phyloP scores from a whole-genome alignment of 2,329 filamentous ascomycete genomes.

The Aspergillus pseudotamarii region DNA sequence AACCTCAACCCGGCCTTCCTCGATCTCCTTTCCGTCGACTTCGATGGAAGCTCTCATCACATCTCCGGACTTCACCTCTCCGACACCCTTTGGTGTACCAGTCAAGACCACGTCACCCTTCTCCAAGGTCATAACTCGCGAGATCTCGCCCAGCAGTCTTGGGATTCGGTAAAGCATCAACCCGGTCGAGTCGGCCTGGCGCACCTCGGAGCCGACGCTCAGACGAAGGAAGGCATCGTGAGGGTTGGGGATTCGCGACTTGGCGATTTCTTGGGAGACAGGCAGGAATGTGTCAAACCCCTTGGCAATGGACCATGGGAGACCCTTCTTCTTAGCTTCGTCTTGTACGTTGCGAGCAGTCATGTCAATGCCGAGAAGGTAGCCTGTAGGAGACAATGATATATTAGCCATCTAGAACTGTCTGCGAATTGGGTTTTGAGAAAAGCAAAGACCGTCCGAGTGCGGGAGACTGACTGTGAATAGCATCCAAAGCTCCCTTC shows the following conservation, averaged over 20 bases:
- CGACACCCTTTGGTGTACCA: conserved; percentile 96
- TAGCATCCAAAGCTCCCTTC: conserved; percentile 75
- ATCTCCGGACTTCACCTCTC: conserved; percentile 81
- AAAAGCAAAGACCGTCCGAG: too few species aligned
- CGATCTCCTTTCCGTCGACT: conserved; percentile 77
- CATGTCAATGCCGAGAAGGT: conserved; percentile 94
- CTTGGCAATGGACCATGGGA: conserved; percentile 95
- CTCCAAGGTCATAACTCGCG: conserved; percentile 90
- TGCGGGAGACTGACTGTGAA: conserved; percentile 62
- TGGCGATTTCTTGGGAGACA: conserved; percentile 78
- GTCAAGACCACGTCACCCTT: conserved; percentile 91
- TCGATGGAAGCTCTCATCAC: conserved; percentile 81
- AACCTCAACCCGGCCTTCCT: conserved; percentile 83
- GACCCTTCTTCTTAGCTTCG: conserved; percentile 93
- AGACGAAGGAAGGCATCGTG: conserved; percentile 87
- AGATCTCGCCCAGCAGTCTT: conserved; percentile 85
- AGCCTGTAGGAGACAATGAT: conserved; percentile 56
- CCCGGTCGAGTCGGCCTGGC: conserved; percentile 85
- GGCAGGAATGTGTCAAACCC: conserved; percentile 98
- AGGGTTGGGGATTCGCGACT: conserved; percentile 78
- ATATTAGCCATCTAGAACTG: neutral
- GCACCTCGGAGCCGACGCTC: conserved; percentile 75
- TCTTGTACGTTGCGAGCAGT: conserved; percentile 94
- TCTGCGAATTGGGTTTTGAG: neutral
- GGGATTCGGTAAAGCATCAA: conserved; percentile 94